Conservation (phyloP, 495 filamentous ascomycete genomes). For the Penicillium cinerascens region DNA sequence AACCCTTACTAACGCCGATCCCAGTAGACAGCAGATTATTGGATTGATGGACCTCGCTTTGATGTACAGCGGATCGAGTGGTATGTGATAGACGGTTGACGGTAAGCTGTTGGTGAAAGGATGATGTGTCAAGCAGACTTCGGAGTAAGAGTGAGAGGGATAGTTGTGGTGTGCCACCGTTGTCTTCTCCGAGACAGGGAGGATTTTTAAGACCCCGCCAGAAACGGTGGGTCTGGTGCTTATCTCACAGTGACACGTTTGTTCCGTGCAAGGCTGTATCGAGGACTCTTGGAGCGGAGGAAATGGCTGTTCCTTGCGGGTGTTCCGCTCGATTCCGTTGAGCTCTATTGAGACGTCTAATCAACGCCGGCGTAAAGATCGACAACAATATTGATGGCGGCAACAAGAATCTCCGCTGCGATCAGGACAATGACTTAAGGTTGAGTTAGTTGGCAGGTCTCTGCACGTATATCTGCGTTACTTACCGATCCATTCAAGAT, state of each 20-base stretch:
- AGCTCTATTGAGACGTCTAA: constrained; percentile 25
- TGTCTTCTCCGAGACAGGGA: neutral
- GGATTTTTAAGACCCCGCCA: no score
- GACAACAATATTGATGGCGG: constrained; percentile 91
- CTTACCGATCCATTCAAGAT: constrained; percentile 92
- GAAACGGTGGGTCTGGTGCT: neutral
- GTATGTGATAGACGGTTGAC: neutral
- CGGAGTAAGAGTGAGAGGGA: neutral
- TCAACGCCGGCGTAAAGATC: constrained; percentile 87
- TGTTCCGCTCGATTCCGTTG: neutral
- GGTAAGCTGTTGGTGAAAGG: neutral
- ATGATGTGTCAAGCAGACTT: neutral
- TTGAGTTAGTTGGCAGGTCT: neutral
- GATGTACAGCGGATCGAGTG: constrained; percentile 3
- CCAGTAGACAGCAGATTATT: constrained; percentile 4
- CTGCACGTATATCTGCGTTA: neutral
- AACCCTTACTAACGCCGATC: constrained; percentile 13
- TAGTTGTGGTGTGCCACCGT: neutral
- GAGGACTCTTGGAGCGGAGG: neutral
- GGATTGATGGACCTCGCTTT: constrained; percentile 5
- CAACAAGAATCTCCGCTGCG: constrained; percentile 92
- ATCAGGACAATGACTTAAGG: constrained; percentile 85
- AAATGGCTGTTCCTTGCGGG: neutral
- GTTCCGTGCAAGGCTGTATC: neutral
- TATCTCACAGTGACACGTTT: neutral